A percentile compares a stretch with the other conserved stretches of the same genome.
phyloP scores from a whole-genome alignment of 2,329 filamentous ascomycete species.

The Phaeomoniella chlamydospora region DNA sequence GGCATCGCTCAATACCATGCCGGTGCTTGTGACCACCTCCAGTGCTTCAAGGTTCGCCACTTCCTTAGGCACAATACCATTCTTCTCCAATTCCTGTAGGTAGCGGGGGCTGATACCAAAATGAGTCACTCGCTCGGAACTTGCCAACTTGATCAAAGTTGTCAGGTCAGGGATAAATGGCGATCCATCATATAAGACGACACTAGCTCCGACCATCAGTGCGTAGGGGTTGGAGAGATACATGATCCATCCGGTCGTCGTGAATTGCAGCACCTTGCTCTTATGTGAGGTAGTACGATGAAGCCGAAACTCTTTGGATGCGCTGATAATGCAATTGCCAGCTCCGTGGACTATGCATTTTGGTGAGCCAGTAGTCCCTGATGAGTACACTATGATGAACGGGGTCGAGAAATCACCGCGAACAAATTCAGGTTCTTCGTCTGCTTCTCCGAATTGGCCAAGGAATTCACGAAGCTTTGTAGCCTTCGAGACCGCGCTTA shows the following conservation, averaged over 20 bases:
- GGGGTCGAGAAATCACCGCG: conserved; percentile 64
- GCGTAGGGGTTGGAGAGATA: conserved; percentile 39
- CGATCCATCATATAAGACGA: conserved; percentile 69
- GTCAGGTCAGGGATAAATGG: conserved; percentile 58
- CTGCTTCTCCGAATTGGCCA: conserved; percentile 10
- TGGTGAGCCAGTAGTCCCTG: conserved; percentile 68
- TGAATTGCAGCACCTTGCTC: conserved; percentile 41
- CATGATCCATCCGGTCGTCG: conserved; percentile 80
- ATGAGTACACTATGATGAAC: conserved; percentile 62
- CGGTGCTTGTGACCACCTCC: conserved; percentile 52
- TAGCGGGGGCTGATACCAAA: conserved; percentile 66
- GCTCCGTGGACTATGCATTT: conserved; percentile 72
- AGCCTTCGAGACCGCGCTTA: conserved; percentile 34
- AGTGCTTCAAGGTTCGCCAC: conserved; percentile 49
- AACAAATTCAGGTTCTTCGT: conserved; percentile 33
- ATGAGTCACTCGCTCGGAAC: conserved; percentile 52
- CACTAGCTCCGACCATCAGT: conserved; percentile 45
- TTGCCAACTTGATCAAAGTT: conserved; percentile 48
- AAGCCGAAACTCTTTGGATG: conserved; percentile 44
- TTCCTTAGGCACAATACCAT: conserved; percentile 45
- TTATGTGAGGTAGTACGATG: conserved; percentile 32
- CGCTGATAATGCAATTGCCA: conserved; percentile 34
- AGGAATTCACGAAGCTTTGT: conserved; percentile 28
- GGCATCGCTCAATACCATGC: conserved; percentile 64
- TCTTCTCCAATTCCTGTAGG: conserved; percentile 57